Base-by-base conservation (phyloP, 2,329 filamentous ascomycete species). In the Ophiostoma populinum region DNA sequence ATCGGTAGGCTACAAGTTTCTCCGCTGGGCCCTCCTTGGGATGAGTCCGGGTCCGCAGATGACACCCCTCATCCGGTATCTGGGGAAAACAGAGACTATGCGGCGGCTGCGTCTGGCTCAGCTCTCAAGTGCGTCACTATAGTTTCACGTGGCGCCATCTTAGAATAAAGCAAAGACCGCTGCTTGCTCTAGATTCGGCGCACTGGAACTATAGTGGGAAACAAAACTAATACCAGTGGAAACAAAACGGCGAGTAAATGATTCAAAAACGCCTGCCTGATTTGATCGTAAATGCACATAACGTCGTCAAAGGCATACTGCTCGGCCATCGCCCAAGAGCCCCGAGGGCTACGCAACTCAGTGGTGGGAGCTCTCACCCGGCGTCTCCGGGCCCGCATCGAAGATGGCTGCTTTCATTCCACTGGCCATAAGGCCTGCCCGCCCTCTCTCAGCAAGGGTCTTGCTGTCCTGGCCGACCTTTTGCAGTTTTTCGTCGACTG, bases 381-480 rank as follows among this genome's bases (percentile, higher is more conserved):
- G 28, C 9, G 30, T 13, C n/a, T 13, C 13, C 12, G 15, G 18
- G 18, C 24, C 29, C 3, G 24, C n/a, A 7, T 33, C 34, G 43
- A 80, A 80, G 5, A 80, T 54, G 47, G 64, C 64, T 33, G 65
- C 65, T 58, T 79, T 80, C 42, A 79, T 63, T 46, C 70, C 63
- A 1, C 62, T 61, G 2, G 72, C 71, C 49, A 75, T 57, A 42
- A 79, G 47, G 0, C 74, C 74, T n/a, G 67, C 69, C 46, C 56
- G 59, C 55, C 77, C 72, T 51, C 75, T 70, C 7, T 62, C 60
- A 2, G 68, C 67, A 45, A 79, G 67, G 51, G 68, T 60, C 44
- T 62, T 67, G n/a, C 65, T 58, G n/a, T 73, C 70, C 37, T 58
- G 59, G n/a, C 67, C 63, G 15, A 77, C 49, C 58, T 74, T 76